Evolutionary conservation across 805 yeast genomes (phyloP), one percentile per base, ranked within the genome.

Genomic region (Grigorovia humatica): DNA sequence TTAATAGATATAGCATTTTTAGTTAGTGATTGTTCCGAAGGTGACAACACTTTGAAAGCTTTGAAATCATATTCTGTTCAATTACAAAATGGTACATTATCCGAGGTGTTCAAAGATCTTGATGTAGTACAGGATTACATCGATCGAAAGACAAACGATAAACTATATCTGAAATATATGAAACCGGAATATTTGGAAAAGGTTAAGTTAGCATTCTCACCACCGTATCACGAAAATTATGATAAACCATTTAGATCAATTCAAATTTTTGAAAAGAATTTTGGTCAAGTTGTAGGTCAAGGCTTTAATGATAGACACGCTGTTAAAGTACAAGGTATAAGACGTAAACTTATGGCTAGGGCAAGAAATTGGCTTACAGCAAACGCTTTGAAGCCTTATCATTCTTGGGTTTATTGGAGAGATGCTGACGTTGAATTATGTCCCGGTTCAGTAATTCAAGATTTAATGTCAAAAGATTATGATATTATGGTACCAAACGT

Each of bases 401-500:
- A 86, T 66, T 84, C 91, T 0, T 86, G 95, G 95, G 91, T 86
- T 12, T 85, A 85, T 63, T 86, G 95, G 95, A 75, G 95, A 71
- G 95, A 86, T 66, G 93, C 80, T 1, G 95, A 86, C 62, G 81
- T 86, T 48, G 95, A 86, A 62, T 74, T 85, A n/a, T 81, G 86
- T 57, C 90, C 91, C 0, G 88, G 88, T 6, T 74, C 82, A 44
- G 83, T 86, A 48, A 78, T 86, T 54, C 82, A 86, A 66, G 82
- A 78, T 61, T 71, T 86, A 69, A 85, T 86, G 91, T 75, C 77
- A 55, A 74, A 73, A 55, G 77, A 78, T 56, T 82, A 75, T 62
- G 95, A 86, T 62, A 85, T 86, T 15, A 74, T 86, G 66, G 77
- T 84, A 43, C 95, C 88, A 30, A 88, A 93, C 63, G 96, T 93